Evolutionary conservation across 148 eudicot species (phyloP).

Genomic region (Fagopyrum homotropicum): DNA sequence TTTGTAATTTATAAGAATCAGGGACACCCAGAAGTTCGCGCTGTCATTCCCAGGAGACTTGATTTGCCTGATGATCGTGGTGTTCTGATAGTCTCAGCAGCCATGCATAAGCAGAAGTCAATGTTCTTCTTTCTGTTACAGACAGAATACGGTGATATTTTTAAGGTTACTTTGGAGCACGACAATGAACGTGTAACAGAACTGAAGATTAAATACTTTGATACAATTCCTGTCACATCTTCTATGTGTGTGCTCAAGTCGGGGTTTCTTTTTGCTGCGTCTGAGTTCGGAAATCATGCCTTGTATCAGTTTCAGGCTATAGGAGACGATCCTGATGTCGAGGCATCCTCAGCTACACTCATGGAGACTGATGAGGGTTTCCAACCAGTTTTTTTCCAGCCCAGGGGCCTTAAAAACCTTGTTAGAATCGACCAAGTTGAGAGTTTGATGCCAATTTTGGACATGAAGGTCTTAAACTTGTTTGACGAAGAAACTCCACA

Average conservation of each 20-base stretch:
- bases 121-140: constrained; percentile 92
- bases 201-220: constrained; percentile 83
- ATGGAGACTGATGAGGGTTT: constrained; percentile 94
- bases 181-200: constrained; percentile 72
- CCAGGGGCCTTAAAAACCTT: constrained; percentile 80
- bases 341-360: constrained; percentile 66
- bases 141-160: constrained; percentile 90
- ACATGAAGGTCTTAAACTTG: constrained; percentile 83
- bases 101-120: constrained; percentile 83
- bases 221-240: constrained; percentile 82
- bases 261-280: constrained; percentile 90
- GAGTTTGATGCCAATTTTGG: constrained; percentile 98
- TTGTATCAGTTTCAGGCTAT: constrained; percentile 96
- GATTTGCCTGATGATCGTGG: constrained; percentile 93
- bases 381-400: constrained; percentile 84
- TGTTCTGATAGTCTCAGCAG: constrained; percentile 78
- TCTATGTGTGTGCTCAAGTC: constrained; percentile 83
- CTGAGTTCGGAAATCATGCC: constrained; percentile 96
- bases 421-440: constrained; percentile 87
- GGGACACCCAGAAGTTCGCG: constrained; percentile 86
- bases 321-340: constrained; percentile 94
- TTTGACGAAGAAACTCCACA: constrained; percentile 99
- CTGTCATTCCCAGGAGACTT: constrained; percentile 82
- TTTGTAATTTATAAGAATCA: constrained; percentile 93
- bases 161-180: constrained; percentile 84